phyloP scores from a whole-genome alignment of 208 protist species.

The Trypanosoma grayi region DNA sequence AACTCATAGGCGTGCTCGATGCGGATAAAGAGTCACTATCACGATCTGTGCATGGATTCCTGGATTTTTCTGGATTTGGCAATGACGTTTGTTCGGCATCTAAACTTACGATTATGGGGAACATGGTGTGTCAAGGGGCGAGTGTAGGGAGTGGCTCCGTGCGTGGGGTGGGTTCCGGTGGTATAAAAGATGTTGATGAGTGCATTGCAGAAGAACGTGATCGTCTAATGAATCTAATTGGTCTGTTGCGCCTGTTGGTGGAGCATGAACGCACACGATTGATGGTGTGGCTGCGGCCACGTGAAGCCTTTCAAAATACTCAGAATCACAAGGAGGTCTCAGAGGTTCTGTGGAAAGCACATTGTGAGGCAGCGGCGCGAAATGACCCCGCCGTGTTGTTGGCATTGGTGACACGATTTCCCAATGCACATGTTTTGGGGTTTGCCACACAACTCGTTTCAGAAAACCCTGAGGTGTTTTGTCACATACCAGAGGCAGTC shows the following conservation, averaged over 20 bases:
- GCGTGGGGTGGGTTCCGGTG: background rate
- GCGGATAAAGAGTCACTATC: conserved; percentile 36
- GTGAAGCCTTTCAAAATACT: background rate
- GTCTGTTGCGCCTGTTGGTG: conserved; percentile 55
- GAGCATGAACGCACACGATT: conserved; percentile 71
- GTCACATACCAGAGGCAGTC: conserved; percentile 53
- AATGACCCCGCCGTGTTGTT: conserved; percentile 68
- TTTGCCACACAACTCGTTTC: conserved; percentile 38
- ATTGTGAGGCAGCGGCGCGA: conserved; percentile 45
- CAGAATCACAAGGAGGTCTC: background rate
- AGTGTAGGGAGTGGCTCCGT: background rate
- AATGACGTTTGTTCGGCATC: background rate
- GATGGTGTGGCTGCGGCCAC: conserved; percentile 67
- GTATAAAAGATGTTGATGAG: conserved; percentile 24
- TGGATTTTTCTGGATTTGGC: conserved; percentile 44
- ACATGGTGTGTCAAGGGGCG: background rate
- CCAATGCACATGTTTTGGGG: conserved; percentile 39
- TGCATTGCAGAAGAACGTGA: conserved; percentile 35
- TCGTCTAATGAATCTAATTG: conserved; percentile 44
- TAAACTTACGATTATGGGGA: conserved; percentile 14
- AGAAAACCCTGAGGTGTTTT: conserved; percentile 46
- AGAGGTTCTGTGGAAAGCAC: conserved; percentile 27
- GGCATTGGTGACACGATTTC: conserved; percentile 63
- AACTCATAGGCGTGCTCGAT: conserved; percentile 51
- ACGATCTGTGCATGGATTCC: conserved; percentile 43